Conservation (phyloP, 2,329 filamentous ascomycete genomes). For the Ramularia collo-cygni region DNA sequence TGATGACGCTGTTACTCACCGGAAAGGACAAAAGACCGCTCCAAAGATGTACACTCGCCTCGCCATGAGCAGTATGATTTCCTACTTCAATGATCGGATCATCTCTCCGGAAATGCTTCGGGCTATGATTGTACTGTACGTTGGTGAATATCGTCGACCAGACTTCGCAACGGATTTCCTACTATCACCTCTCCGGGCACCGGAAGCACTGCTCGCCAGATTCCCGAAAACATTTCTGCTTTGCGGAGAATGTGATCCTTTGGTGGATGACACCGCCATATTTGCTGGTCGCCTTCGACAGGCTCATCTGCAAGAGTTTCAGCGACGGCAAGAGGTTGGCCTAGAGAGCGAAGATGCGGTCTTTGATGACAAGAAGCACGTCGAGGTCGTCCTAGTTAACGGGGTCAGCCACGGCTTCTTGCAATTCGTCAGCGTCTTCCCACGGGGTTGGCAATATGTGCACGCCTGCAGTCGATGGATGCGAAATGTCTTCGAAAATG, state of each 20-base stretch:
- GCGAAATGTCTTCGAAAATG: conserved; percentile 60
- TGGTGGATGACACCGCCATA: conserved; percentile 95
- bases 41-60: conserved; percentile 57
- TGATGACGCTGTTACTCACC: conserved; percentile 25
- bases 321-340: conserved; percentile 50
- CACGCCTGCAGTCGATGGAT: conserved; percentile 76
- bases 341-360: conserved; percentile 39
- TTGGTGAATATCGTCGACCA: conserved; percentile 85
- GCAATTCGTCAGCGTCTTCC: conserved; percentile 82
- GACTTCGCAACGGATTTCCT: conserved; percentile 90
- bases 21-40: neutral
- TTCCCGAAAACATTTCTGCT: conserved; percentile 94
- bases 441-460: conserved; percentile 84
- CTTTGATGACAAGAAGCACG: conserved; percentile 58
- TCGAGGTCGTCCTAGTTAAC: conserved; percentile 77
- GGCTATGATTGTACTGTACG: conserved; percentile 96
- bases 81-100: conserved; percentile 93
- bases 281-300: conserved; percentile 84
- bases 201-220: conserved; percentile 70
- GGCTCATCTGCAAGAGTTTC: conserved; percentile 58
- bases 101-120: conserved; percentile 97
- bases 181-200: conserved; percentile 81
- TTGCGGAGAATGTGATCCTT: conserved; percentile 87
- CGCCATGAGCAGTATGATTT: conserved; percentile 94
- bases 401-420: conserved; percentile 91